These are phyloP conservation scores for Chaetomium cochliodes DNA, from an alignment of 495 filamentous ascomycete species.

Conservation along the genomic window DNA sequence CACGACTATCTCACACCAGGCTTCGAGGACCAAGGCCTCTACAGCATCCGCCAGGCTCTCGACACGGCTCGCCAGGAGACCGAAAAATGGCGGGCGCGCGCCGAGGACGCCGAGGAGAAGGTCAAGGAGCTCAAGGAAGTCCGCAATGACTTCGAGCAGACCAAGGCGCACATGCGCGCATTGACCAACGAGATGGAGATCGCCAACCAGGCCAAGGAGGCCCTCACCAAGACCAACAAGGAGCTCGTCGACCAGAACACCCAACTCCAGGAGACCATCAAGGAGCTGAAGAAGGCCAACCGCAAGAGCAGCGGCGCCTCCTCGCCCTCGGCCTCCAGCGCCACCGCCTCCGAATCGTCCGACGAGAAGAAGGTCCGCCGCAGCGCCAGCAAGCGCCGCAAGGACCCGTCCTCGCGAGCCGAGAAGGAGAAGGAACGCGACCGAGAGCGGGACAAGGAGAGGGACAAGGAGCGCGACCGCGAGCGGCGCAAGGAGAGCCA, in stretches of 20 bases:
- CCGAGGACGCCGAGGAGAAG: slow-evolving; percentile 49
- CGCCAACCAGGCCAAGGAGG: slow-evolving; percentile 49
- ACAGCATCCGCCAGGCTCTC: slow-evolving; percentile 28
- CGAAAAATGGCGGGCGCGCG: slow-evolving; percentile 31
- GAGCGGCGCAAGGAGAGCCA: slow-evolving; percentile 30
- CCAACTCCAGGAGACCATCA: slow-evolving; percentile 75
- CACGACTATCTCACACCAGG: slow-evolving; percentile 25
- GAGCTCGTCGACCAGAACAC: slow-evolving; percentile 79
- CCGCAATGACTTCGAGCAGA: slow-evolving; percentile 60
- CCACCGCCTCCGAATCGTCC: slow-evolving; percentile 27
- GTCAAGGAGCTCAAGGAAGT: slow-evolving; percentile 44
- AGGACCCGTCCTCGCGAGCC: slow-evolving; percentile 21
- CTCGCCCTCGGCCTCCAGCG: slow-evolving; percentile 26
- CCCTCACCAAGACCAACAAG: slow-evolving; percentile 83
- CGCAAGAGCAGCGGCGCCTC: slow-evolving; percentile 31
- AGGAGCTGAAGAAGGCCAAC: slow-evolving; percentile 72
- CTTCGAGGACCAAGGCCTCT: slow-evolving; percentile 32
- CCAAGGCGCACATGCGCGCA: slow-evolving; percentile 75
- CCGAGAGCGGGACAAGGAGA: slow-evolving; percentile 25
- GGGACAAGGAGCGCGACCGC: slow-evolving; percentile 23
- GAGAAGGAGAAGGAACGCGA: slow-evolving; percentile 31
- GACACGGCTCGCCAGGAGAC: slow-evolving; percentile 13
- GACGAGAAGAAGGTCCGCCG: slow-evolving; percentile 35
- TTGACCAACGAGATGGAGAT: slow-evolving; percentile 77
- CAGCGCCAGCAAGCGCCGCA: slow-evolving; percentile 31